phyloP scores from a whole-genome alignment of 148 eudicot species.

The Rhododendron henanense region DNA sequence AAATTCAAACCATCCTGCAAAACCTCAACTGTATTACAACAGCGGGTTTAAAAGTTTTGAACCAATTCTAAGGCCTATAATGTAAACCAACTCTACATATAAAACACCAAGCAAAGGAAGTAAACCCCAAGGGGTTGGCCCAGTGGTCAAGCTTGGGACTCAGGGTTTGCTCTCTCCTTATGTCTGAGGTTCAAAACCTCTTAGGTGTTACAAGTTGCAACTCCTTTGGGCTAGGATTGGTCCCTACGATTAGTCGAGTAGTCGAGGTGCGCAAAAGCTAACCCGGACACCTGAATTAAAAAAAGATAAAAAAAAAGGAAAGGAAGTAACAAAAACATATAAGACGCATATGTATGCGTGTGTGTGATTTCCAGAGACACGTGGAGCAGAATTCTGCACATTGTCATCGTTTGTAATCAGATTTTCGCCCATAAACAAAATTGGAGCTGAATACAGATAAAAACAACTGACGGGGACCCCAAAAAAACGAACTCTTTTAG shows the following conservation, averaged over 20 bases:
- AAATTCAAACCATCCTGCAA: conserved; percentile 21
- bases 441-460: background rate
- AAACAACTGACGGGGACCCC: background rate
- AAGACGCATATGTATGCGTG: background rate
- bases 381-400: background rate
- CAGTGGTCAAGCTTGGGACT: too few species aligned
- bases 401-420: background rate
- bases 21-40: background rate
- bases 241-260: too few species aligned
- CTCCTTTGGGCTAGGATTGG: too few species aligned
- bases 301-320: too few species aligned
- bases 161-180: too few species aligned
- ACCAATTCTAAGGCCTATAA: background rate
- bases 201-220: too few species aligned
- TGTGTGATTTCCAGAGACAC: background rate
- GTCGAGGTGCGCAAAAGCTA: too few species aligned
- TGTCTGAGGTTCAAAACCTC: too few species aligned
- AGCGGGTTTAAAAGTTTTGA: background rate
- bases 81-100: background rate
- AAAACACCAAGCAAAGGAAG: too few species aligned
- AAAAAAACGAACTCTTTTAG: background rate
- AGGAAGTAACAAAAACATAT: background rate
- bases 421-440: background rate
- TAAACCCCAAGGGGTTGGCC: too few species aligned
- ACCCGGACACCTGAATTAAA: too few species aligned